A percentile compares a stretch with the other conserved stretches of the same genome.
These are phyloP conservation scores for Mangifera indica DNA, from an alignment of 345 rosid species.

Conservation along the genomic window DNA sequence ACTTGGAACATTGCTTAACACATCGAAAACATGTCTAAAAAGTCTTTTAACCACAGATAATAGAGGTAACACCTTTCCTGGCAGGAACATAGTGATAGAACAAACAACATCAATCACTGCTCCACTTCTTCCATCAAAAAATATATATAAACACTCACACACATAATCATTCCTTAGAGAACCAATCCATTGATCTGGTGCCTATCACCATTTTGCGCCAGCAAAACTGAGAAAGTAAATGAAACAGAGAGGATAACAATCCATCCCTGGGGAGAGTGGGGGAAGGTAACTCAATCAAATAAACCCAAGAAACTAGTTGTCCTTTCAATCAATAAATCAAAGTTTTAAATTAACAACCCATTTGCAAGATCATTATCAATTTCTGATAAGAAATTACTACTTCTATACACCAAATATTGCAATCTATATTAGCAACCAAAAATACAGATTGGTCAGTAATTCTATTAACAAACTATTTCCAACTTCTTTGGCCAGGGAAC, in stretches of 20 bases:
- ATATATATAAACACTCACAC: neutral
- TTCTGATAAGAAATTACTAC: neutral
- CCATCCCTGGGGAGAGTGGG: neutral
- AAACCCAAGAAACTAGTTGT: neutral
- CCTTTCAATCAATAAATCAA: neutral
- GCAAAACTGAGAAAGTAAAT: neutral
- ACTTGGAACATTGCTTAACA: constrained; percentile 67
- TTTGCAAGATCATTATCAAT: neutral
- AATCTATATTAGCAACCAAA: neutral
- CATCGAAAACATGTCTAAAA: constrained; percentile 69
- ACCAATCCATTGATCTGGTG: neutral
- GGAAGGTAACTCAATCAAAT: neutral
- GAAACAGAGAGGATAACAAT: neutral
- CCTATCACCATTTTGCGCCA: neutral
- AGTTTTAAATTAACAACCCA: neutral
- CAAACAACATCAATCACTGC: constrained; percentile 11
- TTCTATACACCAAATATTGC: neutral
- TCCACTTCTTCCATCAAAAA: neutral
- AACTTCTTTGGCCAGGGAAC: neutral
- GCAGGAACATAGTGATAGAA: constrained; percentile 19
- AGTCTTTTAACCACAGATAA: constrained; percentile 62
- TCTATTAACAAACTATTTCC: neutral
- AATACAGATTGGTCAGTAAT: neutral
- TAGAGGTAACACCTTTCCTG: constrained; percentile 65
- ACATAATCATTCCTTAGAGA: neutral